Evolutionary conservation across 2,329 filamentous ascomycete species (phyloP), one percentile per base, ranked within the genome.

Genomic region (Eutypella sp.): DNA sequence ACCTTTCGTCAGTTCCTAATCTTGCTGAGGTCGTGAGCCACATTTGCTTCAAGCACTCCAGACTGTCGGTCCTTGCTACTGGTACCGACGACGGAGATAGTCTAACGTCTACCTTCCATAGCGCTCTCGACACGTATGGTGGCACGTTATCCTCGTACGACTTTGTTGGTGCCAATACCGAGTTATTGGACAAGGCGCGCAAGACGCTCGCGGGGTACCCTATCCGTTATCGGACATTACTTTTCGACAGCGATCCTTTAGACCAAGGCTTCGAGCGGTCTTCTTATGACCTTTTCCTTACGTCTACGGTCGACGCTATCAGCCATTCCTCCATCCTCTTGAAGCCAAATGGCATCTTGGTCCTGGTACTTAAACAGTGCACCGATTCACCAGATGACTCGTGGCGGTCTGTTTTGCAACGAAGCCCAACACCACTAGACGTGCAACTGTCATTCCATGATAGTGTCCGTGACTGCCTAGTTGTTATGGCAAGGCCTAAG

Each of bases 21-120:
- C 23, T 53, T 4, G 27, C 15, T 18, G 47, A 49, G 4, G 8
- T 53, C 9, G n/a, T 49, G 4, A 24, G 33, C 9, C 27, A 42
- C 11, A 33, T 51, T 19, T 44, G 41, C 44, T 47, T 48, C 40
- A 51, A 51, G 22, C 31, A 24, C 5, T 6, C 5, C 18, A 24
- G 29, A 22, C 11, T 50, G n/a, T 31, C 44, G 2, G 24, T 44
- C 15, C 15, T 47, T 15, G 41, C 42, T 16, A 36, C 47, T 10
- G 37, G 23, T n/a, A 19, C 27, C 15, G 15, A 13, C 29, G 20
- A 23, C 25, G 34, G 19, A 24, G 34, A 33, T n/a, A n/a, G n/a
- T 22, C 27, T 39, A 19, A n/a, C 33, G 9, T 22, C 7, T 4
- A 16, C 23, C 4, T 19, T 40, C n/a, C 20, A 31, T 16, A 40